These are phyloP conservation scores for Corymbia calophylla DNA, from an alignment of 441 rosid species.

Conservation along the genomic window DNA sequence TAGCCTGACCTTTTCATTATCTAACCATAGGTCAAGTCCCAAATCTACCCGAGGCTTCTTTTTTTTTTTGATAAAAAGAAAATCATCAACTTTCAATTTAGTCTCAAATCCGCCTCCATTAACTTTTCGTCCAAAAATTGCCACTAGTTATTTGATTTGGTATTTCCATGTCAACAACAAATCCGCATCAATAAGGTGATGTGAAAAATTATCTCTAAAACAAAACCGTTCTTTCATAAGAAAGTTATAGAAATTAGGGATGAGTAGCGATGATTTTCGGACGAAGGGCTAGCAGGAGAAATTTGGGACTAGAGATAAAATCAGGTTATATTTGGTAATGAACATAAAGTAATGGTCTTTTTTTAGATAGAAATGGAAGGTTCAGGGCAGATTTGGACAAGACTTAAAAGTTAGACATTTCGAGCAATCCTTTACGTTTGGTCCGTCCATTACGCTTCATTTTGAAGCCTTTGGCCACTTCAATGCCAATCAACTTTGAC, in stretches of 20 bases:
- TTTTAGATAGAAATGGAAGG: background rate
- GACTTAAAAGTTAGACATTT: background rate
- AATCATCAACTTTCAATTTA: no score
- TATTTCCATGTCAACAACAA: background rate
- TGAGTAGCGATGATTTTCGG: rapidly evolving
- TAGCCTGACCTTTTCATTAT: background rate
- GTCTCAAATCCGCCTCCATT: background rate
- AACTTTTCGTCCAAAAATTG: background rate
- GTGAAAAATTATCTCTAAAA: background rate
- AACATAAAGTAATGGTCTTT: background rate
- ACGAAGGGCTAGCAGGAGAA: rapidly evolving
- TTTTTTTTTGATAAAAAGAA: no score
- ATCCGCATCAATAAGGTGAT: background rate
- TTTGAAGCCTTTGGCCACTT: background rate
- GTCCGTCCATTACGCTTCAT: background rate
- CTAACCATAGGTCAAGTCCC: background rate
- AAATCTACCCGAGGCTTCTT: rapidly evolving
- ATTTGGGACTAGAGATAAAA: background rate
- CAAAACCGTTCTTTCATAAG: background rate
- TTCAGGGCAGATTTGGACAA: background rate
- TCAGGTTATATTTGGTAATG: background rate
- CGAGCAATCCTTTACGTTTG: background rate
- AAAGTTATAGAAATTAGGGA: background rate
- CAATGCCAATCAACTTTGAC: background rate
- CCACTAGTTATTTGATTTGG: background rate